Conservation (phyloP, 164 flowering plant genomes). For the Piper longum region DNA sequence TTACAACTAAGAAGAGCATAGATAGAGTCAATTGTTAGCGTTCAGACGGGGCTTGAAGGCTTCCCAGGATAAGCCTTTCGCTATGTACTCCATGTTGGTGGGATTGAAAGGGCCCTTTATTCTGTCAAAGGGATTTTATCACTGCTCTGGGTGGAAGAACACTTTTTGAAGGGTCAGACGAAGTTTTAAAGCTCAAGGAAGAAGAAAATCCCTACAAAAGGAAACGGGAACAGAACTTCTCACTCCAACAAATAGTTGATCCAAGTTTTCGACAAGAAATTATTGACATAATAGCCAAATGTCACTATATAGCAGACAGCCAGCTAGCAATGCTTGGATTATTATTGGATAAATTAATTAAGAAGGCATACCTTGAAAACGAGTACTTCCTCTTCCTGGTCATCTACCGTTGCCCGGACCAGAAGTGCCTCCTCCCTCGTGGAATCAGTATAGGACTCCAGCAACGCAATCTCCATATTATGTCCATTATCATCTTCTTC, state of each 20-base stretch:
- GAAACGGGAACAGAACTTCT: neutral
- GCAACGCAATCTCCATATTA: conserved; percentile 43
- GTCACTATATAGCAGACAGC: neutral
- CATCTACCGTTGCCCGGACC: conserved; percentile 51
- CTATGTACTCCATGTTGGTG: conserved; percentile 45
- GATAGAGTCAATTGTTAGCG: neutral
- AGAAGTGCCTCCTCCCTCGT: conserved; percentile 47
- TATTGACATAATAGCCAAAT: neutral
- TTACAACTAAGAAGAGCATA: neutral
- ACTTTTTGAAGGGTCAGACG: conserved; percentile 56
- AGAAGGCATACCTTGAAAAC: conserved; percentile 42
- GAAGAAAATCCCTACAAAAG: conserved; percentile 68
- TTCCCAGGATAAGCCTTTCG: conserved; percentile 45
- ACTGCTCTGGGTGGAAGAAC: conserved; percentile 62
- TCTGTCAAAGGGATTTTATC: conserved; percentile 50
- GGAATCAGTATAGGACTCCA: conserved; percentile 48
- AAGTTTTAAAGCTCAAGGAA: conserved; percentile 47
- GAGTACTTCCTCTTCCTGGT: conserved; percentile 46
- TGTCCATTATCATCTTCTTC: conserved; percentile 32
- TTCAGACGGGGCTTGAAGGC: conserved; percentile 25
- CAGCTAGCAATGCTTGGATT: neutral
- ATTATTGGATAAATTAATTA: neutral
- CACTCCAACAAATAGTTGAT: too few species aligned
- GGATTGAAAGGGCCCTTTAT: conserved; percentile 72
- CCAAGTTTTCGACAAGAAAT: too few species aligned